These are phyloP conservation scores for Lactuca sativa DNA, from an alignment of 129 eudicot species.

Conservation along the genomic window DNA sequence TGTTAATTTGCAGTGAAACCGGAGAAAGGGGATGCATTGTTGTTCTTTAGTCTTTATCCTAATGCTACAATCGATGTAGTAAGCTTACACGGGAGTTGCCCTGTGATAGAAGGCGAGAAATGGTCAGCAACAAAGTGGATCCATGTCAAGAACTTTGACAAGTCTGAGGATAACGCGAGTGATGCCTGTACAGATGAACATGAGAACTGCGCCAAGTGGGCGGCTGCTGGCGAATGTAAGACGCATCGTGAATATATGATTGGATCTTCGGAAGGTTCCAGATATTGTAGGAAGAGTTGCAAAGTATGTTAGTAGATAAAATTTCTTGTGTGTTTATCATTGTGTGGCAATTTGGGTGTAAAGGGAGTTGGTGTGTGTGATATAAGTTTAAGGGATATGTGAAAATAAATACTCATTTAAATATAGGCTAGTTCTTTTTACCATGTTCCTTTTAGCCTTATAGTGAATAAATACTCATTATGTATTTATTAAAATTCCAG, in stretches of 20 bases:
- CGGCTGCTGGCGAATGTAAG: conserved; percentile 69
- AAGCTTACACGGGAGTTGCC: conserved; percentile 89
- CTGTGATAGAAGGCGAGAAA: conserved; percentile 86
- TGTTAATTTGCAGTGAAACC: conserved; percentile 65
- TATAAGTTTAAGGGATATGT: conserved; percentile 13
- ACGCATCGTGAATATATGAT: conserved; percentile 63
- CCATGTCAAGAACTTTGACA: conserved; percentile 62
- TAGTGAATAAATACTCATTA: not conserved
- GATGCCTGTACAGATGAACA: conserved; percentile 51
- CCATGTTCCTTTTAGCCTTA: not conserved
- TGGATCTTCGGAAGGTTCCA: conserved; percentile 41
- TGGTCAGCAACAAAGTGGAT: conserved; percentile 87
- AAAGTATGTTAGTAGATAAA: conserved; percentile 51
- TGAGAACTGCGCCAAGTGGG: conserved; percentile 57
- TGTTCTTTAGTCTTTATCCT: conserved; percentile 81
- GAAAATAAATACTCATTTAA: not conserved
- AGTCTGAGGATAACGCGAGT: not conserved
- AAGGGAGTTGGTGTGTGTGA: conserved; percentile 18
- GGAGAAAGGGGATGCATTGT: conserved; percentile 68
- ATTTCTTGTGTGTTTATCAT: conserved; percentile 12
- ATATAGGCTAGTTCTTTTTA: not conserved
- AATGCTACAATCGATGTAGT: conserved; percentile 60
- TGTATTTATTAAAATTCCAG: too few species aligned
- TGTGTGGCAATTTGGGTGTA: conserved; percentile 16
- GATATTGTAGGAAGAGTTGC: conserved; percentile 81